These are phyloP conservation scores for Colletotrichum liaoningense DNA, from an alignment of 2,329 filamentous ascomycete species.

Conservation along the genomic window DNA sequence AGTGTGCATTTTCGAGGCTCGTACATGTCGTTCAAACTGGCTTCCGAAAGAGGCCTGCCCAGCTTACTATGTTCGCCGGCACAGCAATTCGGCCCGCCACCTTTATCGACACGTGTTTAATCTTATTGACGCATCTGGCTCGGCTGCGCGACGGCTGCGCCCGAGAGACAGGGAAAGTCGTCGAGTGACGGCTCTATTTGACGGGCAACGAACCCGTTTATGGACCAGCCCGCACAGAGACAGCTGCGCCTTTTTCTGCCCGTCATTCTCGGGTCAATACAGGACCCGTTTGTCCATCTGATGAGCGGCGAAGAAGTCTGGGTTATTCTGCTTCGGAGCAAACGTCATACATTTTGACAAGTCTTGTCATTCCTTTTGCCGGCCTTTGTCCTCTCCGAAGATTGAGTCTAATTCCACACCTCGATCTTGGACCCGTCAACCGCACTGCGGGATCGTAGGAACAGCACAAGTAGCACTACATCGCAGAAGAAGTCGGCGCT, in stretches of 20 bases:
- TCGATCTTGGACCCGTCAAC: neutral
- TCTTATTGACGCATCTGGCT: neutral
- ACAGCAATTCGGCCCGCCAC: neutral
- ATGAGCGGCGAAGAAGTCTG: neutral
- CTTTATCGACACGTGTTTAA: conserved; percentile 5
- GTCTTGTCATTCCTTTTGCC: neutral
- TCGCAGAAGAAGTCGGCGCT: neutral
- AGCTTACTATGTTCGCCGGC: neutral
- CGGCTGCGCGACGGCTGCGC: neutral
- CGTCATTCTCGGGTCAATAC: neutral
- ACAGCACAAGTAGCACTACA: neutral
- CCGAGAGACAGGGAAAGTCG: neutral
- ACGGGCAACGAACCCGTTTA: neutral
- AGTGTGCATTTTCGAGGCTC: neutral
- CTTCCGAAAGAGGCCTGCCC: neutral
- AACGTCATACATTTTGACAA: neutral
- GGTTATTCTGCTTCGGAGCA: neutral
- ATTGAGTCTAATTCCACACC: neutral
- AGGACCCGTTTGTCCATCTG: neutral
- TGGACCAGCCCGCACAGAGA: neutral
- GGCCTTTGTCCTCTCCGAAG: neutral
- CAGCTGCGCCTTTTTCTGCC: neutral
- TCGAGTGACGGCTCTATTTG: neutral
- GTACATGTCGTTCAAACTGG: conserved; percentile 1
- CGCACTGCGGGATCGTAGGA: neutral